Evolutionary conservation across 495 filamentous ascomycete genomes (phyloP).

Genomic region (Talaromyces ruber): DNA sequence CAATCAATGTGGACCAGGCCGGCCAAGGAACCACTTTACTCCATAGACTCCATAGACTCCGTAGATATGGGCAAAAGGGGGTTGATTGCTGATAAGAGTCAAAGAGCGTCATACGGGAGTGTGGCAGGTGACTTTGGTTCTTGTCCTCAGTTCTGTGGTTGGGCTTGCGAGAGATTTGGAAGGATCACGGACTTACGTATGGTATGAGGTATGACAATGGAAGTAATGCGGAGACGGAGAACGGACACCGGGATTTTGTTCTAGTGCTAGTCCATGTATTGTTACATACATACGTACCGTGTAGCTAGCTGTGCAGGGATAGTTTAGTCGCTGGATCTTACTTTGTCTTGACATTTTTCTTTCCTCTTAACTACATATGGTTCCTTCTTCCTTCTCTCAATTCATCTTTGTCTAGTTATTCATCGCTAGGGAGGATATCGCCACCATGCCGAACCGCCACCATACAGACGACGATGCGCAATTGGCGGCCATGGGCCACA

Average conservation of each 20-base stretch:
- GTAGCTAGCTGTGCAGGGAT: background rate
- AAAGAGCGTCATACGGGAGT: too few species aligned
- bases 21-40: background rate
- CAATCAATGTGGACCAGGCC: background rate
- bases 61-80: background rate
- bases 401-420: background rate
- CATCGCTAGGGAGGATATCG: background rate
- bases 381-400: background rate
- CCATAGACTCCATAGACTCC: background rate
- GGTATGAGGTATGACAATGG: too few species aligned
- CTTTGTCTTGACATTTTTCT: background rate
- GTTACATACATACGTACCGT: too few species aligned
- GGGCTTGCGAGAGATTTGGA: background rate
- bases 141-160: too few species aligned
- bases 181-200: too few species aligned
- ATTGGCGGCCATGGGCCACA: conserved; percentile 58
- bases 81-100: background rate
- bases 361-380: background rate
- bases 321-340: background rate
- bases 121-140: too few species aligned
- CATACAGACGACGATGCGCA: conserved; percentile 36
- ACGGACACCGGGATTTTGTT: background rate
- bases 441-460: background rate
- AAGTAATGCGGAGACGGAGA: background rate
- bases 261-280: too few species aligned